phyloP scores from a whole-genome alignment of 768 basidiomycete species.

The Podaxis rugospora region DNA sequence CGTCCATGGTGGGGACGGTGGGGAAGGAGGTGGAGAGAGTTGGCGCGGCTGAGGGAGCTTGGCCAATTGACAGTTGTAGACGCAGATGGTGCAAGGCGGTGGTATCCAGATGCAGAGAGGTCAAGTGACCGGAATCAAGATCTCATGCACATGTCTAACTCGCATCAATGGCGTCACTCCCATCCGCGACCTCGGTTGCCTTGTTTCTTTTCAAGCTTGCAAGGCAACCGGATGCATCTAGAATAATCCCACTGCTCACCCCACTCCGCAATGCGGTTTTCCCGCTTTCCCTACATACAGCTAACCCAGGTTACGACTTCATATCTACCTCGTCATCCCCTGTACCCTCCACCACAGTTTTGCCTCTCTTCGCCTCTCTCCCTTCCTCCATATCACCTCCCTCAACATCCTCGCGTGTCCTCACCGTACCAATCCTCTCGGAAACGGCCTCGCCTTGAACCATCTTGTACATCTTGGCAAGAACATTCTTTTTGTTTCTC shows the following conservation, averaged over 20 bases:
- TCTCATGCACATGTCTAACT: background rate
- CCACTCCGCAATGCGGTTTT: background rate
- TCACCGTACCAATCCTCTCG: background rate
- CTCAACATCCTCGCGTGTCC: conserved; percentile 4
- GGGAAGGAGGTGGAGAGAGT: conserved; percentile 13
- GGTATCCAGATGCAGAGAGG: conserved; percentile 3
- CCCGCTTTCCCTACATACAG: background rate
- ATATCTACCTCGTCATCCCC: background rate
- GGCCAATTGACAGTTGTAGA: background rate
- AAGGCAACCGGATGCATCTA: background rate
- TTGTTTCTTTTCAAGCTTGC: background rate
- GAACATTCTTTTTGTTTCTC: conserved; percentile 8
- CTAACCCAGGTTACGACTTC: background rate
- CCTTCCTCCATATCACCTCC: background rate
- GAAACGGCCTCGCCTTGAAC: background rate
- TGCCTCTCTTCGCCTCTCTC: conserved; percentile 17
- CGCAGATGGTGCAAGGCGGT: background rate
- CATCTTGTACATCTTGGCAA: background rate
- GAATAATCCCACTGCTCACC: background rate
- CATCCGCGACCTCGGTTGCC: background rate
- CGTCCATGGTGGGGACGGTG: conserved; percentile 31
- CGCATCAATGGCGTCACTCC: background rate
- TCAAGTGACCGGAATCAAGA: background rate
- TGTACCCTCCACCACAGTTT: conserved; percentile 1
- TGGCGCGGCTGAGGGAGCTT: conserved; percentile 2